Conservation (phyloP, 1,139 yeast species). For the Hemisphaericaspora subhashii region DNA sequence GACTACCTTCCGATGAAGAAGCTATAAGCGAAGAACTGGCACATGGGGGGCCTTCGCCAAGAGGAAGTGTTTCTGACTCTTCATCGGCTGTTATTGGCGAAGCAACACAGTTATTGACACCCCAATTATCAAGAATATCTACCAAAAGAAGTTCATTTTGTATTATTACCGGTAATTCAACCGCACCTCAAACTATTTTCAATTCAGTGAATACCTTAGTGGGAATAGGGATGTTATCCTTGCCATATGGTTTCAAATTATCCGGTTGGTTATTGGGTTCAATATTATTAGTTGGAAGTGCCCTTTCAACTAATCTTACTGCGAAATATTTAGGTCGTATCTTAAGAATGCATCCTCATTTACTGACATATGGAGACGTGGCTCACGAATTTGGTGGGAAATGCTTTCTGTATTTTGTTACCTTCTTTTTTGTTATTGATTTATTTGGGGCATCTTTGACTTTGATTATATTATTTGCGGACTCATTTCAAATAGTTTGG, state of each 20-base stretch:
- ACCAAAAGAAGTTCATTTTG: conserved; percentile 12
- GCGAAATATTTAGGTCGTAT: conserved; percentile 53
- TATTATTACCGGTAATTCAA: conserved; percentile 35
- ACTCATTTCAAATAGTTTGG: conserved; percentile 69
- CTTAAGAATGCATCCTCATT: conserved; percentile 27
- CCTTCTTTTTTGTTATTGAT: conserved; percentile 72
- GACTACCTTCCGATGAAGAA: conserved; percentile 9
- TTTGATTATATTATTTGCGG: conserved; percentile 77
- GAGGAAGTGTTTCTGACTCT: conserved; percentile 1
- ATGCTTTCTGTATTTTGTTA: conserved; percentile 56
- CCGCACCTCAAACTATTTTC: conserved; percentile 84
- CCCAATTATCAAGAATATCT: conserved; percentile 10
- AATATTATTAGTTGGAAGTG: conserved; percentile 52
- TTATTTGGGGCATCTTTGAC: conserved; percentile 78
- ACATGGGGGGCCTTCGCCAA: conserved; percentile 6
- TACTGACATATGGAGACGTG: conserved; percentile 46
- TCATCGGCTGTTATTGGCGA: conserved; percentile 12
- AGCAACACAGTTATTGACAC: conserved; percentile 16
- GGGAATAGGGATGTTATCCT: conserved; percentile 82
- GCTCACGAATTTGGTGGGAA: conserved; percentile 47
- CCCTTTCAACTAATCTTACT: conserved; percentile 63
- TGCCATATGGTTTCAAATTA: conserved; percentile 76
- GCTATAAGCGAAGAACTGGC: conserved; percentile 6
- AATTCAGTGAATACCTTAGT: conserved; percentile 83
- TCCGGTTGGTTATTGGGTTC: conserved; percentile 82